Conservation (phyloP, 768 basidiomycete species). For the Tulasnella sp. region DNA sequence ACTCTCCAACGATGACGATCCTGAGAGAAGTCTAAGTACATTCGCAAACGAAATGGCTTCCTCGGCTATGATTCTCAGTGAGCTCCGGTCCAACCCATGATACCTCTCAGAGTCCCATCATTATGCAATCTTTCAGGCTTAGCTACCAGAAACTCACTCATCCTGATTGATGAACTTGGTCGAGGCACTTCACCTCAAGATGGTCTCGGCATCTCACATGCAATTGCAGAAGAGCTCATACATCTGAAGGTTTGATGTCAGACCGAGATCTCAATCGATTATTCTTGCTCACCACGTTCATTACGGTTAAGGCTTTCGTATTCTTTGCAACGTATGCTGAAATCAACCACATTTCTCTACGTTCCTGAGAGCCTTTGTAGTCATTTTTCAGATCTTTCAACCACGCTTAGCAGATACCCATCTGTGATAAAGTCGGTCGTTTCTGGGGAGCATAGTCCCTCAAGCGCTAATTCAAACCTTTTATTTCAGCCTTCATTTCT, state of each 20-base stretch:
- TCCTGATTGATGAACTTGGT: conserved; percentile 82
- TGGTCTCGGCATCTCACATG: conserved; percentile 70
- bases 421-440: conserved; percentile 60
- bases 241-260: conserved; percentile 42
- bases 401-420: conserved; percentile 61
- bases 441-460: background rate
- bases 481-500: conserved; percentile 58
- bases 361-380: conserved; percentile 27
- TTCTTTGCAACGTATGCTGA: conserved; percentile 74
- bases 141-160: conserved; percentile 21
- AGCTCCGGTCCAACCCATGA: background rate
- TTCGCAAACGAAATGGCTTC: conserved; percentile 94
- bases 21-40: conserved; percentile 81
- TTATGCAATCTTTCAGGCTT: conserved; percentile 37
- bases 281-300: background rate
- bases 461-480: conserved; percentile 5
- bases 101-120: background rate
- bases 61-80: conserved; percentile 80
- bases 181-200: conserved; percentile 79
- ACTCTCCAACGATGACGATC: conserved; percentile 86
- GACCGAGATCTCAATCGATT: background rate
- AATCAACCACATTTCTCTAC: background rate
- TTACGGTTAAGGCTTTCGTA: conserved; percentile 73
- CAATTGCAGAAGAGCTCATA: conserved; percentile 69
- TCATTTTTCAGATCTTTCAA: conserved; percentile 69